Evolutionary conservation across 768 basidiomycete species (phyloP).

Genomic region (Collybia sordida): DNA sequence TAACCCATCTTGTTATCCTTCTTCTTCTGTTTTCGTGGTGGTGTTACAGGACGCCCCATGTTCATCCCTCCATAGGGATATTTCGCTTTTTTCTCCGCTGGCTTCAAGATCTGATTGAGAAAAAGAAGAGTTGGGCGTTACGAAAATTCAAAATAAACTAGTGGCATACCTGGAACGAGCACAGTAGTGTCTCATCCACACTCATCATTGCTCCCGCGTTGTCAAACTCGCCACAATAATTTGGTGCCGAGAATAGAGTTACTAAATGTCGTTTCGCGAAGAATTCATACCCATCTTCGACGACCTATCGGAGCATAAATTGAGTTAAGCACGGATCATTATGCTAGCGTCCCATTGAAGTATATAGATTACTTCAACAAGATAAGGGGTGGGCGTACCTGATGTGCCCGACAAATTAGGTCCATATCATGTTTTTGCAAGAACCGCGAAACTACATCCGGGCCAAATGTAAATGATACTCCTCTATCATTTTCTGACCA

Average conservation of each 20-base stretch:
- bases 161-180: conserved; percentile 88
- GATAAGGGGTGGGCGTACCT: conserved; percentile 52
- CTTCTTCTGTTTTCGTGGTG: conserved; percentile 97
- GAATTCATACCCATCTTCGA: conserved; percentile 99
- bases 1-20: conserved; percentile 75
- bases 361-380: background rate
- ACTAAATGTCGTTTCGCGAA: conserved; percentile 97
- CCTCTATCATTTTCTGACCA: conserved; percentile 99
- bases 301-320: conserved; percentile 57
- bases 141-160: background rate
- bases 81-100: conserved; percentile 98
- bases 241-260: conserved; percentile 95
- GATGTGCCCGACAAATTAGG: conserved; percentile 96
- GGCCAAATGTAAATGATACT: conserved; percentile 98
- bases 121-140: background rate
- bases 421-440: conserved; percentile 99
- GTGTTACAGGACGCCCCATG: conserved; percentile 87
- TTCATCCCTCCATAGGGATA: conserved; percentile 87
- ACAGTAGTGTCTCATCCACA: conserved; percentile 94
- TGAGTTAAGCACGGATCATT: background rate
- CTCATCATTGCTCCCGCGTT: conserved; percentile 99
- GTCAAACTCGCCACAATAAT: conserved; percentile 96
- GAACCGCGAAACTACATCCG: conserved; percentile 97
- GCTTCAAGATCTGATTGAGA: conserved; percentile 85
- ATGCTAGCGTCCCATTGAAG: background rate